Conservation (phyloP, 306 rosid species). For the Amphicarpaea edgeworthii region DNA sequence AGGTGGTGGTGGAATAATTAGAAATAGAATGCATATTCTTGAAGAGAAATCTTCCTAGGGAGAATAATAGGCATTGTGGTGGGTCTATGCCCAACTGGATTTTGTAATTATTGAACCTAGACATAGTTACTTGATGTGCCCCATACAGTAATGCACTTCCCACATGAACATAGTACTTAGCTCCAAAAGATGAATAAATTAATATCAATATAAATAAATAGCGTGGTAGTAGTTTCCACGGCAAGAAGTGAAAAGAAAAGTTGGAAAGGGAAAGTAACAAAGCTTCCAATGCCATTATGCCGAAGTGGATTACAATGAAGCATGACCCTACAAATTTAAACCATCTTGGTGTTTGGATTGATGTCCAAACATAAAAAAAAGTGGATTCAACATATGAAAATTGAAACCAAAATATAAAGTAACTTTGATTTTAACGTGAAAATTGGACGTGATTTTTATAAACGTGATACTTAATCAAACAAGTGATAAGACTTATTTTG, state of each 20-base stretch:
- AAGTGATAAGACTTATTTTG: constrained; percentile 16
- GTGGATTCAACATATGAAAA: no score
- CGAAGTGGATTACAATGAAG: constrained; percentile 57
- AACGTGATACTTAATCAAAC: no score
- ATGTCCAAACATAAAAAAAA: no score
- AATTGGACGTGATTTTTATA: no score
- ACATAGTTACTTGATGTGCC: constrained; percentile 53
- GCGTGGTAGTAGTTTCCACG: constrained; percentile 34
- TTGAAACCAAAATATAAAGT: no score
- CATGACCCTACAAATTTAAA: constrained; percentile 54
- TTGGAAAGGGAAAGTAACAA: constrained; percentile 38
- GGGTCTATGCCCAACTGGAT: constrained; percentile 62
- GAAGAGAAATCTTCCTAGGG: constrained; percentile 63
- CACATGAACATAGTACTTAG: constrained; percentile 42
- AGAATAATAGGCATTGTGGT: constrained; percentile 58
- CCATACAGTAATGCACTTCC: constrained; percentile 48
- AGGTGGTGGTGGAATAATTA: constrained; percentile 43
- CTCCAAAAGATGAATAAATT: constrained; percentile 31
- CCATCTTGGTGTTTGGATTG: no score
- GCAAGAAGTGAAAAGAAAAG: constrained; percentile 37
- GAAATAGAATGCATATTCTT: constrained; percentile 39
- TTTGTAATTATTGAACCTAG: constrained; percentile 56
- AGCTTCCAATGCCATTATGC: constrained; percentile 48
- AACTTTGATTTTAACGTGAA: no score
- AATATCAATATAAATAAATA: neutral